Conservation (phyloP, 306 rosid genomes). For the Crataegus laevigata region DNA sequence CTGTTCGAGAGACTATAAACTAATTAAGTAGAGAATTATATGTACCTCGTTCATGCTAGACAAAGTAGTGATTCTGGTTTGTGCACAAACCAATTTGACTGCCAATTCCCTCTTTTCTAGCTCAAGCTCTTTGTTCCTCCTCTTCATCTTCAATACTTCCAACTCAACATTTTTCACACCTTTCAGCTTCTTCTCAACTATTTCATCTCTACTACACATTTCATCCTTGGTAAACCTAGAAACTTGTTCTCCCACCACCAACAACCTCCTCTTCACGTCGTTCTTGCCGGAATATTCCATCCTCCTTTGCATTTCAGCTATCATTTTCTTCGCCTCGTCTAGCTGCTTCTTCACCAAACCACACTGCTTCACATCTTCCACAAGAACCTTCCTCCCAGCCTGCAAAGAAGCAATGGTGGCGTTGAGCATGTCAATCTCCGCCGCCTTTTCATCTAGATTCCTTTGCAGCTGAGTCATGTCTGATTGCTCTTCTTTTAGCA, state of each 20-base stretch:
- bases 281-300: background rate
- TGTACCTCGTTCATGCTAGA: slow-evolving; percentile 17
- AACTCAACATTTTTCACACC: slow-evolving; percentile 11
- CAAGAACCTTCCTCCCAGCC: slow-evolving; percentile 20
- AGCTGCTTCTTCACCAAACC: slow-evolving; percentile 22
- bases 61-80: slow-evolving; percentile 21
- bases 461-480: slow-evolving; percentile 15
- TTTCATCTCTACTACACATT: background rate
- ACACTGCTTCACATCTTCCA: slow-evolving; percentile 27
- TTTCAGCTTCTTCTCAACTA: slow-evolving; percentile 22
- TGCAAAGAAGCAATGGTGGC: slow-evolving; percentile 19
- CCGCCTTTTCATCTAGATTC: slow-evolving; percentile 17
- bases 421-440: slow-evolving; percentile 23
- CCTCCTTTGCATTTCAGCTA: slow-evolving; percentile 24
- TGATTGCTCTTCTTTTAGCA: slow-evolving; percentile 28
- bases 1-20: background rate
- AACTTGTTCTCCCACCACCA: slow-evolving; percentile 26
- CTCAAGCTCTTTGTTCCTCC: slow-evolving; percentile 45
- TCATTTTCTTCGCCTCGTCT: slow-evolving; percentile 16
- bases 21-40: background rate
- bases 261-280: slow-evolving; percentile 12
- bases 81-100: slow-evolving; percentile 14
- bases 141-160: slow-evolving; percentile 27
- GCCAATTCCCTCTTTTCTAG: slow-evolving; percentile 40
- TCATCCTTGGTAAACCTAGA: slow-evolving; percentile 8